Evolutionary conservation across 2,329 filamentous ascomycete genomes (phyloP).

Genomic region (Kalmusia sp.): DNA sequence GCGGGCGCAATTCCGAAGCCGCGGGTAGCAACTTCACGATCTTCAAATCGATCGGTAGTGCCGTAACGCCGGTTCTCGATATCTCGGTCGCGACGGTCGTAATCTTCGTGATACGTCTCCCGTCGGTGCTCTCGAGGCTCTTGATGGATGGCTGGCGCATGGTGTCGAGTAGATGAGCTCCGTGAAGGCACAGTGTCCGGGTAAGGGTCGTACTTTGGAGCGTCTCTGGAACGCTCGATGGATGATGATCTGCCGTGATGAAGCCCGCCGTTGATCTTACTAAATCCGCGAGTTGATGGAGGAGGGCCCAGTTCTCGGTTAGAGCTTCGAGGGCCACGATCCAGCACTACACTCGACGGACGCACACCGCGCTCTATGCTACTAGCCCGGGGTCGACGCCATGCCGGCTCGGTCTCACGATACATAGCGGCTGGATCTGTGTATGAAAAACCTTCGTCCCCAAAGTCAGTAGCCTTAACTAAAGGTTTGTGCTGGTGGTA

Average conservation of each 20-base stretch:
- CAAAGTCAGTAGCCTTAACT: conserved; percentile 40
- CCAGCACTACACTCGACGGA: conserved; percentile 54
- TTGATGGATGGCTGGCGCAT: conserved; percentile 55
- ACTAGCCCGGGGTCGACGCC: conserved; percentile 52
- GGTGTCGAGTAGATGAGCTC: conserved; percentile 50
- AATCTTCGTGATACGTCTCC: conserved; percentile 51
- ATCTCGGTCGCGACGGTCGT: conserved; percentile 52
- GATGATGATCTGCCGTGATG: conserved; percentile 37
- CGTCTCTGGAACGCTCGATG: conserved; percentile 41
- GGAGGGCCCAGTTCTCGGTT: conserved; percentile 60
- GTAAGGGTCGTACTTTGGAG: conserved; percentile 46
- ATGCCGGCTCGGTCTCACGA: conserved; percentile 57
- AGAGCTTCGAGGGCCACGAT: conserved; percentile 45
- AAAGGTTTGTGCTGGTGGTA: conserved; percentile 39
- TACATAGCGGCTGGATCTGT: conserved; percentile 60
- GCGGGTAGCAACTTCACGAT: conserved; percentile 53
- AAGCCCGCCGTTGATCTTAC: conserved; percentile 62
- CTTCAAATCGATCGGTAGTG: conserved; percentile 42
- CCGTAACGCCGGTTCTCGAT: conserved; percentile 47
- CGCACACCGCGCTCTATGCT: conserved; percentile 55
- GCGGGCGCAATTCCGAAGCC: conserved; percentile 55
- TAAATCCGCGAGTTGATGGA: conserved; percentile 73
- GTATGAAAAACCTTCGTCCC: conserved; percentile 56
- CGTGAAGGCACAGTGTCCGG: conserved; percentile 41
- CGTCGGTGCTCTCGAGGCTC: conserved; percentile 52